Percentiles rank a stretch among this genome's conserved stretches.
These are phyloP conservation scores for Bisporella sp. DNA, from an alignment of 2,329 filamentous ascomycete species.

Conservation along the genomic window DNA sequence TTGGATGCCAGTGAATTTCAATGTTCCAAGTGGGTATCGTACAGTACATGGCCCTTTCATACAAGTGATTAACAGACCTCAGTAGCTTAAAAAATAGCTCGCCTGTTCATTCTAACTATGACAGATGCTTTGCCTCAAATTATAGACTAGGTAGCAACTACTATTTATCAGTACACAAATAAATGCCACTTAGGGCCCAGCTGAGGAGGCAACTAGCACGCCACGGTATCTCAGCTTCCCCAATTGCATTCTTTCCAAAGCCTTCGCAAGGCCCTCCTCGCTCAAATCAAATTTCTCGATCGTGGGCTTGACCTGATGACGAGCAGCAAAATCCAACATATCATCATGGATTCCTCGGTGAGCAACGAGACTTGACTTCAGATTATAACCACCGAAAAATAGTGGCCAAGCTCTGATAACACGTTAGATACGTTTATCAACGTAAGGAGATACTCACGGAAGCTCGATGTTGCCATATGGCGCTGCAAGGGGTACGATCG, in stretches of 20 bases:
- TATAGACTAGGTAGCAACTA: no score
- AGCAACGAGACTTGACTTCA: slow-evolving; percentile 11
- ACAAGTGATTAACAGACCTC: no score
- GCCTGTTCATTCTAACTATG: no score
- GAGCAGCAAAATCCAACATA: slow-evolving; percentile 15
- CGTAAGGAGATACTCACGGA: slow-evolving; percentile 7
- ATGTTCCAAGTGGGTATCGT: no score
- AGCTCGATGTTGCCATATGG: slow-evolving; percentile 7
- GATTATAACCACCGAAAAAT: slow-evolving; percentile 12
- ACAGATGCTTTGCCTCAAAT: no score
- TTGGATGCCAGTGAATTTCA: no score
- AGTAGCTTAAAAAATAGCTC: no score
- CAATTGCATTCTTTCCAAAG: slow-evolving; percentile 10
- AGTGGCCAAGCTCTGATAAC: slow-evolving; percentile 5
- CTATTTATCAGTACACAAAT: no score
- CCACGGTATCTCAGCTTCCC: slow-evolving; percentile 15
- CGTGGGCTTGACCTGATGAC: slow-evolving; percentile 8
- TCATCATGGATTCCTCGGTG: slow-evolving; percentile 9
- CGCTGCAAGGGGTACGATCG: slow-evolving; percentile 37
- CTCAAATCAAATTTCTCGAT: slow-evolving; percentile 14
- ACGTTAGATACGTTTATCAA: not conserved
- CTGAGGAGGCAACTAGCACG: slow-evolving; percentile 2
- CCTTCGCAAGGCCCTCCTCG: slow-evolving; percentile 7
- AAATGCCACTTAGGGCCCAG: no score
- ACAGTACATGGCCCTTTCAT: no score